Conservation (phyloP, 225 moss, liverwort and hornwort genomes). For the Polytrichum formosum region DNA sequence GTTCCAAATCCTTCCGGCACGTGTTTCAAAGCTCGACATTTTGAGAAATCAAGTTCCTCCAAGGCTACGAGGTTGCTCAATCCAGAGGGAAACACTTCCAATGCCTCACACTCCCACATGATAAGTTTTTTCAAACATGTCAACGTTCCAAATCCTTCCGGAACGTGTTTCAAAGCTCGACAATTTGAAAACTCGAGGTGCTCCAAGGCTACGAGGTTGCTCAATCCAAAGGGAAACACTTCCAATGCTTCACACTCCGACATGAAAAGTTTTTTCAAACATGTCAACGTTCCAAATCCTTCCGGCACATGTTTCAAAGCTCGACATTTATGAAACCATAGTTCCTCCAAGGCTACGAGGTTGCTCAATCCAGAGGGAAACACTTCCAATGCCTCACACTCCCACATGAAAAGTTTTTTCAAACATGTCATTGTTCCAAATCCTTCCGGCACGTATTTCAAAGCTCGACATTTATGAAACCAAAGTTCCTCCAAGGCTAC, state of each 20-base stretch:
- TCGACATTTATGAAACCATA: not conserved
- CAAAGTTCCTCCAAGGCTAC: too few relatives aligned
- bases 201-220: not conserved
- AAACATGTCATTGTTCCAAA: too few relatives aligned
- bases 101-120: not conserved
- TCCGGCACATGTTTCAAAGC: not conserved
- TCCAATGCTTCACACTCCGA: not conserved
- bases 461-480: too few relatives aligned
- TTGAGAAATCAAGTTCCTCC: too few relatives aligned
- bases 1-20: too few relatives aligned
- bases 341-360: too few relatives aligned
- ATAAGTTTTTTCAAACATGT: not conserved
- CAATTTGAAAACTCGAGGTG: not conserved
- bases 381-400: too few relatives aligned
- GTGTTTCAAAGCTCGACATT: too few relatives aligned
- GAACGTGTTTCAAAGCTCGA: not conserved
- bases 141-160: not conserved
- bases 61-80: not conserved
- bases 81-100: not conserved
- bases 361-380: too few relatives aligned
- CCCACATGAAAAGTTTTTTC: too few relatives aligned
- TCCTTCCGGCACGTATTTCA: too few relatives aligned
- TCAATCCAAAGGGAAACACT: not conserved
- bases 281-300: not conserved
- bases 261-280: not conserved